Evolutionary conservation across 768 basidiomycete genomes (phyloP).

Genomic region (Kwoniella bestiolae): DNA sequence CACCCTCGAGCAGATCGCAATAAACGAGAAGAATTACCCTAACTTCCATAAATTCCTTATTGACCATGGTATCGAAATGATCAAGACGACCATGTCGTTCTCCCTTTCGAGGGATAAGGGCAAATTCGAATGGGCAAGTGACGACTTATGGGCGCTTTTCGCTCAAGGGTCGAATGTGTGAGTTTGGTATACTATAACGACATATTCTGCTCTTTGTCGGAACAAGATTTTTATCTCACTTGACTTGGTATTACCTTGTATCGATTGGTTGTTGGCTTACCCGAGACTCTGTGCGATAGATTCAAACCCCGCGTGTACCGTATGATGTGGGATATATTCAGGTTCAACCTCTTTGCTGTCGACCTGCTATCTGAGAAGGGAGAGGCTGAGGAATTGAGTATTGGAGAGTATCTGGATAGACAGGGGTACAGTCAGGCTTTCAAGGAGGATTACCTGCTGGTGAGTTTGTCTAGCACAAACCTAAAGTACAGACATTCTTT

Average conservation of each 20-base stretch:
- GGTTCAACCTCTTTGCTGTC: slow-evolving; percentile 15
- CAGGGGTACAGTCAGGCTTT: slow-evolving; percentile 20
- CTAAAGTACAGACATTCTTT: neutral
- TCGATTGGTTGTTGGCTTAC: neutral
- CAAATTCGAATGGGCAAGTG: slow-evolving; percentile 20
- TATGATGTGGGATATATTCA: slow-evolving; percentile 23
- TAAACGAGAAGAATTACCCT: slow-evolving; percentile 16
- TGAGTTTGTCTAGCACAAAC: too few relatives aligned
- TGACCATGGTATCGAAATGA: slow-evolving; percentile 5
- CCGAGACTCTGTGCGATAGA: neutral
- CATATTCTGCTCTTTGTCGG: neutral
- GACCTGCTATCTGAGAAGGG: slow-evolving; percentile 16
- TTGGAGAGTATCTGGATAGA: slow-evolving; percentile 17
- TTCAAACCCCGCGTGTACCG: slow-evolving; percentile 15
- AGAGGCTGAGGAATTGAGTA: slow-evolving; percentile 13
- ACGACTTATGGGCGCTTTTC: slow-evolving; percentile 14
- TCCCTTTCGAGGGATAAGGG: slow-evolving; percentile 19
- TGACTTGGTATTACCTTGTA: neutral
- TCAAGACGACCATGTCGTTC: slow-evolving; percentile 20
- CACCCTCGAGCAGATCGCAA: slow-evolving; percentile 21
- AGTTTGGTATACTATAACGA: neutral
- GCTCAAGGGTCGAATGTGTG: slow-evolving; percentile 15
- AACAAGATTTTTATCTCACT: neutral
- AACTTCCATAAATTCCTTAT: slow-evolving; percentile 18
- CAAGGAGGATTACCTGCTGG: slow-evolving; percentile 20